These are phyloP conservation scores for Amanita exitialis DNA, from an alignment of 768 basidiomycete genomes.

Conservation along the genomic window DNA sequence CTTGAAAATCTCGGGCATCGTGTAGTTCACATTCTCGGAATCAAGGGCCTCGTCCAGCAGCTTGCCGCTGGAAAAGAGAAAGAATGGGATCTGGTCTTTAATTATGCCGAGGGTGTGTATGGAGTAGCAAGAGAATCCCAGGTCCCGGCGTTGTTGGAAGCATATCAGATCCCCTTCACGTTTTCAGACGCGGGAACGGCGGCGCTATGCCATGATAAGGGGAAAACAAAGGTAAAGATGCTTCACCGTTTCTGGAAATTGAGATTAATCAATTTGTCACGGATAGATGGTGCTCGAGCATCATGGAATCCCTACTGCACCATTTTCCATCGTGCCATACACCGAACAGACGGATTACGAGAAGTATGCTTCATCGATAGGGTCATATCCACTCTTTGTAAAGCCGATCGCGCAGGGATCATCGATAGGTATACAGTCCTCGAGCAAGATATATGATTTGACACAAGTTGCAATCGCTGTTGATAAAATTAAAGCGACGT, in stretches of 20 bases:
- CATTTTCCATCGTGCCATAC: slow-evolving; percentile 12
- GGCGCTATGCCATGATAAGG: slow-evolving; percentile 17
- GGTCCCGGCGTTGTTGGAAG: slow-evolving; percentile 16
- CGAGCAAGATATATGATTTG: slow-evolving; percentile 12
- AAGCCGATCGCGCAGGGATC: slow-evolving; percentile 14
- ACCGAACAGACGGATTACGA: background rate
- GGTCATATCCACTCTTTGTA: slow-evolving; percentile 14
- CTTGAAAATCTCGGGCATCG: background rate
- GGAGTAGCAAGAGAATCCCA: slow-evolving; percentile 14
- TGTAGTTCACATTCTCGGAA: background rate
- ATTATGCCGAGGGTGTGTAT: slow-evolving; percentile 14
- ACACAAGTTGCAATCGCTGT: slow-evolving; percentile 3
- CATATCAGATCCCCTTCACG: slow-evolving; percentile 15
- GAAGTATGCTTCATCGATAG: slow-evolving; percentile 5
- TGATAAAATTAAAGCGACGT: slow-evolving; percentile 6
- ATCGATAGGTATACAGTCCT: slow-evolving; percentile 13
- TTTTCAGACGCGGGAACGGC: slow-evolving; percentile 16
- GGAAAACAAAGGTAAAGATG: slow-evolving; percentile 14
- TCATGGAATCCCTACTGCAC: slow-evolving; percentile 13
- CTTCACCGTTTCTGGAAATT: background rate
- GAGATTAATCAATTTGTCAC: background rate
- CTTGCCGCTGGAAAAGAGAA: background rate
- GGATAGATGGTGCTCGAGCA: slow-evolving; percentile 15
- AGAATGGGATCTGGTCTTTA: slow-evolving; percentile 18
- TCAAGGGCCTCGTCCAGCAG: background rate